A percentile compares a stretch with the other conserved stretches of the same genome.
phyloP scores from a whole-genome alignment of 805 yeast genomes.

The Spathaspora girioi region DNA sequence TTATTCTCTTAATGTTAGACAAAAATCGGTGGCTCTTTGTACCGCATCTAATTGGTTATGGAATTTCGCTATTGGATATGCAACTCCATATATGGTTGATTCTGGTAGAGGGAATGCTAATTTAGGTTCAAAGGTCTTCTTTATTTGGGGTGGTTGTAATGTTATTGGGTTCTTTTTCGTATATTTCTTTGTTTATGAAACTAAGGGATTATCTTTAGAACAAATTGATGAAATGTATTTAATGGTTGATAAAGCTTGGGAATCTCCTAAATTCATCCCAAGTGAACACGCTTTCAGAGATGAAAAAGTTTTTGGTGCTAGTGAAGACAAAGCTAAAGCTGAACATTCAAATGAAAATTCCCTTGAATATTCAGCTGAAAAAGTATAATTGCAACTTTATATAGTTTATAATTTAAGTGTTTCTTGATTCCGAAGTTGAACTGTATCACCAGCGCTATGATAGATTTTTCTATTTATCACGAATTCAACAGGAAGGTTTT shows the following conservation, averaged over 20 bases:
- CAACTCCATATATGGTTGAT: constrained; percentile 41
- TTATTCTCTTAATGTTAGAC: constrained; percentile 35
- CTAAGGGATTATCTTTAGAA: constrained; percentile 40
- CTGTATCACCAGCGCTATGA: no score
- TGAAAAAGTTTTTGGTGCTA: constrained; percentile 17
- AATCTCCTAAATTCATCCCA: constrained; percentile 30
- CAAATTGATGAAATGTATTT: constrained; percentile 39
- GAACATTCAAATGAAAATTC: constrained; percentile 3
- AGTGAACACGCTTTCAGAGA: constrained; percentile 33
- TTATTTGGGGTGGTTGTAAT: constrained; percentile 42
- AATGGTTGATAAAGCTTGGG: constrained; percentile 30
- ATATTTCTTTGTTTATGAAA: constrained; percentile 33
- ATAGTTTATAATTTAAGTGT: no score
- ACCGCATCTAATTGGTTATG: constrained; percentile 41
- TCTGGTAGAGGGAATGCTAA: constrained; percentile 35
- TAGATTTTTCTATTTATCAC: no score
- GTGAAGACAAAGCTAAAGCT: constrained; percentile 4
- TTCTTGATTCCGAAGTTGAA: no score
- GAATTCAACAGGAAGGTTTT: no score
- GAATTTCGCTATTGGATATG: constrained; percentile 40
- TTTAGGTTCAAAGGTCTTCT: constrained; percentile 39
- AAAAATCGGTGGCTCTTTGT: constrained; percentile 37
- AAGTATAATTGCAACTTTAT: no score
- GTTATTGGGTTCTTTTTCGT: constrained; percentile 29
- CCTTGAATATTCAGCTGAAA: no score